Base-by-base conservation (phyloP, 2,329 filamentous ascomycete genomes). In the Aspergillus unguis region DNA sequence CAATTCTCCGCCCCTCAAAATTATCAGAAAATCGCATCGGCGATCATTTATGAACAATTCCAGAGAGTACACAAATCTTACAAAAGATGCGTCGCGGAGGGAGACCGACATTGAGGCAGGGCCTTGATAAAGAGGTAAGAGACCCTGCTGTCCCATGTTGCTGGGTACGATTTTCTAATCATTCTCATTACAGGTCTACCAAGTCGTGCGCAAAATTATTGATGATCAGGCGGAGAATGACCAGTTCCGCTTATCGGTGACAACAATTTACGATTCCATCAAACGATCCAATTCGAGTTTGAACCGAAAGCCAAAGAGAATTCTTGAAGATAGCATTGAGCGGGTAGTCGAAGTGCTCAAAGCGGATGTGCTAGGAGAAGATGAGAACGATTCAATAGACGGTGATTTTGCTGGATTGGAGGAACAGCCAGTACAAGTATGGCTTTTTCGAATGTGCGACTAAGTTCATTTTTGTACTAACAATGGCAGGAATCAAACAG, bases 281-380 rank as follows among this genome's bases (percentile, higher is more conserved):
- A 89, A 91, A 62, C 76, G 78, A 46, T 96, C 91, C 10, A 96
- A 96, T 68, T 95, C 91, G 0, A 91, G 87, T 48, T 73, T 97
- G 25, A 90, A 88, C 57, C 80, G 94, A 25, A 85, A 88, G 60
- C 90, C 90, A 36, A 95, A 94, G 70, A 86, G 85, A 55, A 78
- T 87, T 0, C 75, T 97, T 1, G 89, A 96, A 68, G 88, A 94
- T 58, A 87, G 88, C 33, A 90, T 97, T 58, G 90, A 95, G 56
- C 80, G 90, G 6, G 90, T 92, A 0, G 75, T 96, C 11, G 82
- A 85, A 6, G 83, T 90, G 17, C 77, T 92, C 4, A 86, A 85
- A 50, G 75, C 79, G 58, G 83, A 89, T 59, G 81, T 85, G 54
- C 70, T 77, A 10, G 80, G 77, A 43, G 80, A 81, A 26, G 81